phyloP scores from a whole-genome alignment of 1,284 basidiomycete species.

The Fomitiporia mediterranea region DNA sequence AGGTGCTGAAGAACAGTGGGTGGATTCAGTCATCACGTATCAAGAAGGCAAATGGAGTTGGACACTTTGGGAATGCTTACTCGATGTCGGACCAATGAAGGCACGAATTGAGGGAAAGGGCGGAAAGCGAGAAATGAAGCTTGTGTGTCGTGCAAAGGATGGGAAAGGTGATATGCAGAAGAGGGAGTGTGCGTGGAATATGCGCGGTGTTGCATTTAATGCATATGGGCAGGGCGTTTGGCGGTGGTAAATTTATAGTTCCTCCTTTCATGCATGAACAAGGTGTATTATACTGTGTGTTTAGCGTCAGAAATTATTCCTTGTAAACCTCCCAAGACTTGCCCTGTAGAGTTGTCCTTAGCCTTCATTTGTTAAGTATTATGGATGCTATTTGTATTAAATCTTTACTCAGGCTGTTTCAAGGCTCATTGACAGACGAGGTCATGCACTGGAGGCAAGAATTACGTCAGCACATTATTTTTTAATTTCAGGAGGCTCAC shows the following conservation, averaged over 20 bases:
- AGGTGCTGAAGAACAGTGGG: constrained; percentile 44
- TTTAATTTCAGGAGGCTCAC: too few species aligned
- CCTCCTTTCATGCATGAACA: not conserved
- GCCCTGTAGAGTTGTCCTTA: too few species aligned
- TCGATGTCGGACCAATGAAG: constrained; percentile 32
- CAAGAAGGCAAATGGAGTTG: constrained; percentile 65
- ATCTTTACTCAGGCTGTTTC: too few species aligned
- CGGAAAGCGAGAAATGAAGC: constrained; percentile 22
- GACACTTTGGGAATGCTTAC: constrained; percentile 56
- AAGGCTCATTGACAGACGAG: too few species aligned
- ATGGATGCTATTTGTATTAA: too few species aligned
- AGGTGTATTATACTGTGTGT: not conserved
- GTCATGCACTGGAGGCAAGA: too few species aligned
- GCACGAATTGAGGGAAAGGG: constrained; percentile 20
- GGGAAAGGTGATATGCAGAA: constrained; percentile 40
- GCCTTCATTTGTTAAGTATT: too few species aligned
- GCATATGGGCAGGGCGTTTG: constrained; percentile 27
- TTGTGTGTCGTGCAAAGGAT: constrained; percentile 43
- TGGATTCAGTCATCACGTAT: constrained; percentile 48
- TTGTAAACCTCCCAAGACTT: too few species aligned
- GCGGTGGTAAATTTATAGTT: constrained; percentile 5
- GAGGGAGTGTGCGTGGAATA: constrained; percentile 48
- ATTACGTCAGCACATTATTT: too few species aligned
- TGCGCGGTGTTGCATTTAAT: constrained; percentile 55
- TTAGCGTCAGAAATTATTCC: too few species aligned